These are phyloP conservation scores for Rhynchosporium secalis DNA, from an alignment of 2,329 filamentous ascomycete species.

Conservation along the genomic window DNA sequence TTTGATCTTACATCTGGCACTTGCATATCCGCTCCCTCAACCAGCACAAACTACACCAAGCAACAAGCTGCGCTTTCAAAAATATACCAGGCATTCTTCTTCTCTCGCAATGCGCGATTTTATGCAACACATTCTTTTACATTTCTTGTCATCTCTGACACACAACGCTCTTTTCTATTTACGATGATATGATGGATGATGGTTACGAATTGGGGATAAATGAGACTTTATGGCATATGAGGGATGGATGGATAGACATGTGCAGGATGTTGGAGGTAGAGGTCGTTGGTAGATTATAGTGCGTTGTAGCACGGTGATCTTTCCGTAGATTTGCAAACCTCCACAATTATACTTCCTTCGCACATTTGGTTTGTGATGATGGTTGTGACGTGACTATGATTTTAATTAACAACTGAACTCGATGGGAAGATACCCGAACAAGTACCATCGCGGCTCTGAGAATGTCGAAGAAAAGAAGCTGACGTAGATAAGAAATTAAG, in stretches of 20 bases:
- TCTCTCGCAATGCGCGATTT: neutral
- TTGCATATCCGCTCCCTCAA: neutral
- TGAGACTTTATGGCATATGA: neutral
- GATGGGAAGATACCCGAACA: no score
- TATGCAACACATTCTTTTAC: neutral
- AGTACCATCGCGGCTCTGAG: no score
- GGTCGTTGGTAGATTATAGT: slow-evolving; percentile 1
- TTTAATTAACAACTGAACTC: no score
- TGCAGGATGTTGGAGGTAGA: neutral
- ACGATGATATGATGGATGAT: slow-evolving; percentile 5
- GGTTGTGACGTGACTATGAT: neutral
- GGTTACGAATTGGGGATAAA: neutral
- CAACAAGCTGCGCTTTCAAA: neutral
- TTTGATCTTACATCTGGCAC: neutral
- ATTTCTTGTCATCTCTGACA: slow-evolving; percentile 8
- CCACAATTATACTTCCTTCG: neutral
- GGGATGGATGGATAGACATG: slow-evolving; percentile 12
- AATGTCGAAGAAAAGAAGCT: neutral
- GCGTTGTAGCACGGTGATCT: neutral
- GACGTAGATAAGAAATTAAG: neutral
- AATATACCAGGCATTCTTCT: neutral
- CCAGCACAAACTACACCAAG: neutral
- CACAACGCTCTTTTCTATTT: slow-evolving; percentile 7
- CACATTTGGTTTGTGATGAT: neutral
- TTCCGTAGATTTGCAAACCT: neutral